These are phyloP conservation scores for Leishmania turanica DNA, from an alignment of 208 protist genomes.

Conservation along the genomic window DNA sequence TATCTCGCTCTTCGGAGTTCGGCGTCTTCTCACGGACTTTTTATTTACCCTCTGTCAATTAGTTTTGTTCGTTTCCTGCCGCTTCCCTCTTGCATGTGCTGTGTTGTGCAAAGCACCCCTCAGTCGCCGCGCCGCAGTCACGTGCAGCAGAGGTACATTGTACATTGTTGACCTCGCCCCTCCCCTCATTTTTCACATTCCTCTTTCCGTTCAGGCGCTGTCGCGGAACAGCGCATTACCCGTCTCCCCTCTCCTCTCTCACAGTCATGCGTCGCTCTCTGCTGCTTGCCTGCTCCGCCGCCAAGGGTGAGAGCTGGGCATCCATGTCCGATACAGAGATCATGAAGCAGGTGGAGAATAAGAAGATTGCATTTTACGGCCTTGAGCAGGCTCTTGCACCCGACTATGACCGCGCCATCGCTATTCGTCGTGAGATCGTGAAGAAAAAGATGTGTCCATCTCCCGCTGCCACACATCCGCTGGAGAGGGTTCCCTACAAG, in stretches of 20 bases:
- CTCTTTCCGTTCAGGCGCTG: background rate
- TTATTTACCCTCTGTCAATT: background rate
- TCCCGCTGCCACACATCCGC: constrained; percentile 26
- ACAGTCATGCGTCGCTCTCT: constrained; percentile 31
- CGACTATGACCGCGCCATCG: constrained; percentile 90
- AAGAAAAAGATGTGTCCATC: constrained; percentile 53
- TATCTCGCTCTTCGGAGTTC: background rate
- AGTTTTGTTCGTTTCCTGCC: background rate
- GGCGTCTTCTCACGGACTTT: background rate
- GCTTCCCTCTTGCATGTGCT: background rate
- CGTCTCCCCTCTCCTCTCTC: background rate
- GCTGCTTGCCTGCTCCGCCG: constrained; percentile 24
- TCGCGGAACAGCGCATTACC: background rate
- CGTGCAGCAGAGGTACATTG: background rate
- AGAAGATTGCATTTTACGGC: constrained; percentile 86
- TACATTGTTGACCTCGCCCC: background rate
- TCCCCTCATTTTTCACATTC: background rate
- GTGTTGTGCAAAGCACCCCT: background rate
- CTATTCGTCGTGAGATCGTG: constrained; percentile 83
- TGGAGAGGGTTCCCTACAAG: constrained; percentile 87
- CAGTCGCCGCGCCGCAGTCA: background rate
- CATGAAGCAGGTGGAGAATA: constrained; percentile 61
- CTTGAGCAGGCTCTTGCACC: constrained; percentile 85
- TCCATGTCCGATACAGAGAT: constrained; percentile 72
- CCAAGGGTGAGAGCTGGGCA: constrained; percentile 52